phyloP scores from a whole-genome alignment of 2,329 filamentous ascomycete species.

The Fusarium sp. region DNA sequence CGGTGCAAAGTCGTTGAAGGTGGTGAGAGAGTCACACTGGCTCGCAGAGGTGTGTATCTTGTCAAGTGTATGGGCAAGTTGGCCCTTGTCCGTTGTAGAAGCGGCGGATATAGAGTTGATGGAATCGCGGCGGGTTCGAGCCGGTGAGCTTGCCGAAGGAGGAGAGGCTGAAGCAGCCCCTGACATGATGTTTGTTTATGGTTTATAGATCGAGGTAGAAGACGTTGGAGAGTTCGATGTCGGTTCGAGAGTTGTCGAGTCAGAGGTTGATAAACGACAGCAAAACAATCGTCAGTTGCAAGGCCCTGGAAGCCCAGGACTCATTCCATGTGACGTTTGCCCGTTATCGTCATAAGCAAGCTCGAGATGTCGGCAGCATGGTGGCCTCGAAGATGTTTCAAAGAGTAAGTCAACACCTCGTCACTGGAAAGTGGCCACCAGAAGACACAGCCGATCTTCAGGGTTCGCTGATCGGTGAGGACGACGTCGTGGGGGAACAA shows the following conservation, averaged over 20 bases:
- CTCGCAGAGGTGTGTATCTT: slow-evolving; percentile 92
- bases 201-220: neutral
- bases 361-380: slow-evolving; percentile 34
- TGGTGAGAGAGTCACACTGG: slow-evolving; percentile 85
- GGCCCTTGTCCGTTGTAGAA: slow-evolving; percentile 71
- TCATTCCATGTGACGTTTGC: slow-evolving; percentile 27
- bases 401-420: slow-evolving; percentile 19
- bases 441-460: slow-evolving; percentile 34
- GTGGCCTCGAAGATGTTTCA: slow-evolving; percentile 21
- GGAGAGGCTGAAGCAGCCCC: slow-evolving; percentile 47
- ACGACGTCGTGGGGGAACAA: slow-evolving; percentile 21
- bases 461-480: slow-evolving; percentile 42
- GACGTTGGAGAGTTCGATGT: neutral
- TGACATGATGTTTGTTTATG: slow-evolving; percentile 33
- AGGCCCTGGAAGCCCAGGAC: slow-evolving; percentile 2
- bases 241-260: slow-evolving; percentile 1
- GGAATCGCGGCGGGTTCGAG: slow-evolving; percentile 53
- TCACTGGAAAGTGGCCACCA: slow-evolving; percentile 26
- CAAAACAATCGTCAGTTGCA: slow-evolving; percentile 2
- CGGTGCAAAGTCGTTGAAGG: slow-evolving; percentile 91
- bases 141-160: slow-evolving; percentile 47
- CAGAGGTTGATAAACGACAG: neutral
- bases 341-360: slow-evolving; percentile 23
- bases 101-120: slow-evolving; percentile 55
- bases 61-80: slow-evolving; percentile 81